A percentile compares a stretch with the other conserved stretches of the same genome.
These are phyloP conservation scores for Sporisorium scitamineum DNA, from an alignment of 1,284 basidiomycete species.

Conservation along the genomic window DNA sequence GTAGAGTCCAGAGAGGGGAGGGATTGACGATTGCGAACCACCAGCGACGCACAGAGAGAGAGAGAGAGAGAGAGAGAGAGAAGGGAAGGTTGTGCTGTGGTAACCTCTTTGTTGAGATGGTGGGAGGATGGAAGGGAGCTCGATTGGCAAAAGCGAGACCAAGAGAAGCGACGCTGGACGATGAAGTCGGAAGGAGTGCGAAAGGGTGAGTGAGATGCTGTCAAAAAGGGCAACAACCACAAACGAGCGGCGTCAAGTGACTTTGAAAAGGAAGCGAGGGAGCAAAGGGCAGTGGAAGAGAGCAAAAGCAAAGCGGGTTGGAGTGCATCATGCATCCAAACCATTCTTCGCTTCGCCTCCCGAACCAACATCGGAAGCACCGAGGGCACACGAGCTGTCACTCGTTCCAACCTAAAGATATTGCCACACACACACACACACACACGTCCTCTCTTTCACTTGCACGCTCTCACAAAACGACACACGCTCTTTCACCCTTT, in stretches of 20 bases:
- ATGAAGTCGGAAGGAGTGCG: background rate
- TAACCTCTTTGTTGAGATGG: background rate
- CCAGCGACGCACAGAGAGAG: background rate
- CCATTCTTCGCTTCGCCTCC: background rate
- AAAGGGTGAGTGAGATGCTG: constrained; percentile 5
- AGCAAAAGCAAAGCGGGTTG: background rate
- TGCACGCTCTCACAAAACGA: background rate
- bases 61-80: background rate
- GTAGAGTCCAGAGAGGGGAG: background rate
- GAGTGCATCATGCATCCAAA: constrained; percentile 7
- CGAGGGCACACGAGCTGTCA: constrained; percentile 11
- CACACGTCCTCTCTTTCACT: background rate
- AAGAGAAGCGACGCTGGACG: background rate
- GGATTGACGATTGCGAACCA: background rate
- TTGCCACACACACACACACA: background rate
- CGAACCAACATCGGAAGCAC: background rate
- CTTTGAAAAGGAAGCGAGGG: background rate
- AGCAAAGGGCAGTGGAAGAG: constrained; percentile 1
- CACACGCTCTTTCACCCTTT: background rate
- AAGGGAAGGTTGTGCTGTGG: background rate
- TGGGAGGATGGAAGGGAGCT: background rate
- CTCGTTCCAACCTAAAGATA: background rate
- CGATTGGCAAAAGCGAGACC: no score
- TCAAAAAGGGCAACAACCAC: constrained; percentile 2
- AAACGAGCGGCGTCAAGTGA: constrained; percentile 1